Conservation (phyloP, 768 basidiomycete species). For the Chlorophyllum brunneum region DNA sequence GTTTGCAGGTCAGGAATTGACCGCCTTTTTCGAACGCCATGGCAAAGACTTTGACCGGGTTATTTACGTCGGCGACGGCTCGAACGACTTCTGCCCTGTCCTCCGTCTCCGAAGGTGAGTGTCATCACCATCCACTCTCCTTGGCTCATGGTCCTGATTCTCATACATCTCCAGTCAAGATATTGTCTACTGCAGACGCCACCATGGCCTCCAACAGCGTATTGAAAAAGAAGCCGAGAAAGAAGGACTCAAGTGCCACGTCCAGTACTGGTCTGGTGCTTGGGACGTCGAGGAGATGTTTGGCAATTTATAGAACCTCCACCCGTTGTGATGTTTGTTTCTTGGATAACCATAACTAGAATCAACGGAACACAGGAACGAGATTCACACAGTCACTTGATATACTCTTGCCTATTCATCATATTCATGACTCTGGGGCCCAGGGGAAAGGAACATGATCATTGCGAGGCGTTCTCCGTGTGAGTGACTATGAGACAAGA, state of each 20-base stretch:
- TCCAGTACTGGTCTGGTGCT: constrained; percentile 88
- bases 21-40: constrained; percentile 66
- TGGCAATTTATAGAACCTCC: constrained; percentile 33
- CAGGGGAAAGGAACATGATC: constrained; percentile 1
- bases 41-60: constrained; percentile 67
- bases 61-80: constrained; percentile 91
- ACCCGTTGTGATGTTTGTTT: too few species aligned
- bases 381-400: too few species aligned
- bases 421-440: too few species aligned
- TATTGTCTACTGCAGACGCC: constrained; percentile 71
- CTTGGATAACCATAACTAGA: constrained; percentile 11
- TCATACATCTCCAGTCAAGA: constrained; percentile 62
- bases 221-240: constrained; percentile 67
- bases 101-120: constrained; percentile 70
- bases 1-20: constrained; percentile 90
- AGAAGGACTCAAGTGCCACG: constrained; percentile 63
- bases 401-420: too few species aligned
- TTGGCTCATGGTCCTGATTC: neutral
- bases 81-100: constrained; percentile 94
- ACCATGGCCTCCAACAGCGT: constrained; percentile 74
- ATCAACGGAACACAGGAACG: constrained; percentile 16
- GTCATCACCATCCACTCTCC: neutral
- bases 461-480: constrained; percentile 3
- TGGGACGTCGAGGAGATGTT: constrained; percentile 96
- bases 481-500: constrained; percentile 5